Conservation (phyloP, 805 yeast genomes). For the Starmerella floricola region DNA sequence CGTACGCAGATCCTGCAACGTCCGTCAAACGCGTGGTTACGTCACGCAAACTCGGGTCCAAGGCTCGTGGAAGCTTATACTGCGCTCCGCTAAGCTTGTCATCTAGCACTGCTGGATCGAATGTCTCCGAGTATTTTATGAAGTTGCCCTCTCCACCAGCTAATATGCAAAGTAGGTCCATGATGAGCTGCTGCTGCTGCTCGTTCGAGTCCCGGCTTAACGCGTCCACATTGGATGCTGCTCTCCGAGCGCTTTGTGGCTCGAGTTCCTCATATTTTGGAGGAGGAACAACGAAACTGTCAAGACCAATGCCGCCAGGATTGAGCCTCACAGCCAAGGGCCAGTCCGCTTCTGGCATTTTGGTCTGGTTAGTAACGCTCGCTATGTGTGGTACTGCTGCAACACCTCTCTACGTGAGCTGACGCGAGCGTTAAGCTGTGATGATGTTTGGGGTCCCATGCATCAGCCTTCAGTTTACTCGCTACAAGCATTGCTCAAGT, state of each 20-base stretch:
- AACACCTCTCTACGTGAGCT: too few relatives aligned
- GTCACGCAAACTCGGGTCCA: conserved; percentile 64
- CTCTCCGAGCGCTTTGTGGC: not conserved
- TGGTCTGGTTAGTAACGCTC: not conserved
- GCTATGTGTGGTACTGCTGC: too few relatives aligned
- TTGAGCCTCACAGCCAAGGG: conserved; percentile 3
- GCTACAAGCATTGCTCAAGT: too few relatives aligned
- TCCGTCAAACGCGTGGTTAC: conserved; percentile 49
- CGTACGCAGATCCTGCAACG: conserved; percentile 51
- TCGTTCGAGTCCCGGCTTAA: conserved; percentile 14
- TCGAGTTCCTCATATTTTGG: not conserved
- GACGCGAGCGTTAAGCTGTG: too few relatives aligned
- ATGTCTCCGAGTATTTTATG: conserved; percentile 53
- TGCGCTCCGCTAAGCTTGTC: conserved; percentile 57
- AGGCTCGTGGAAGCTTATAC: conserved; percentile 53
- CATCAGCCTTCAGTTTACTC: too few relatives aligned
- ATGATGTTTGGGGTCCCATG: too few relatives aligned
- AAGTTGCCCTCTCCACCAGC: conserved; percentile 58
- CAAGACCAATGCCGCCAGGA: not conserved
- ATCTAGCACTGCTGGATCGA: conserved; percentile 36
- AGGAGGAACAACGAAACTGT: not conserved
- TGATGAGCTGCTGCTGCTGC: conserved; percentile 62
- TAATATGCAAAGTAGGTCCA: conserved; percentile 58
- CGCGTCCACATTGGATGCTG: not conserved
- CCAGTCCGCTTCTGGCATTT: conserved; percentile 4